These are phyloP conservation scores for Dictyostelium brefeldianum DNA, from an alignment of 78 protist genomes.

Conservation along the genomic window DNA sequence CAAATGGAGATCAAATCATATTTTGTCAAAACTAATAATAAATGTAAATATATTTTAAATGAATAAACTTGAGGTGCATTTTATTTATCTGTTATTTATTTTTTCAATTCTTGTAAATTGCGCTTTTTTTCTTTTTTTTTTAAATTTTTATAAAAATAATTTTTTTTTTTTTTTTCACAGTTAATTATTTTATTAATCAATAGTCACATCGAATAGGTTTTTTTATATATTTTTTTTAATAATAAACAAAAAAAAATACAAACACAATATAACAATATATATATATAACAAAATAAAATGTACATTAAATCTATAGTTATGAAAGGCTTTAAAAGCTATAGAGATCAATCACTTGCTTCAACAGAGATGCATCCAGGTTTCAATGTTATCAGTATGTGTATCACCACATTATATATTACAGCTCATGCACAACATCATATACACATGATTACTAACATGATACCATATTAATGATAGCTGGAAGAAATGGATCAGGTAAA, in stretches of 20 bases:
- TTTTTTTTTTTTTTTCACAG: neutral
- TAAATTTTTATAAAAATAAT: neutral
- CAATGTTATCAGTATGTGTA: constrained; percentile 86
- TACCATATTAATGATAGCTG: constrained; percentile 83
- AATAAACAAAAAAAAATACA: neutral
- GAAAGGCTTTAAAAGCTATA: constrained; percentile 84
- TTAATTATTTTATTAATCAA: neutral
- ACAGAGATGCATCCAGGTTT: constrained; percentile 56
- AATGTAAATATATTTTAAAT: too few species aligned
- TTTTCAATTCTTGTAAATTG: too few species aligned
- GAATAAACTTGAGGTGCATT: too few species aligned
- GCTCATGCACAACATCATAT: neutral
- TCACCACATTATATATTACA: too few species aligned
- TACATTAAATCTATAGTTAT: constrained; percentile 60
- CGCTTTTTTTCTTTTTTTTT: neutral
- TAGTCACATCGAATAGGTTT: neutral
- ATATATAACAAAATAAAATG: neutral
- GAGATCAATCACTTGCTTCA: constrained; percentile 69
- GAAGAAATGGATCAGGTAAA: constrained; percentile 92
- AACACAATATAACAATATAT: neutral
- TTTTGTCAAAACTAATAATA: too few species aligned
- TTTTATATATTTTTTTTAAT: neutral
- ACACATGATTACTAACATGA: neutral
- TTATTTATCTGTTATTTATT: too few species aligned
- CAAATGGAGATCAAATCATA: too few species aligned